A percentile compares a stretch with the other conserved stretches of the same genome.
Conservation (phyloP, 805 yeast species). For the Saccharomyces jurei region DNA sequence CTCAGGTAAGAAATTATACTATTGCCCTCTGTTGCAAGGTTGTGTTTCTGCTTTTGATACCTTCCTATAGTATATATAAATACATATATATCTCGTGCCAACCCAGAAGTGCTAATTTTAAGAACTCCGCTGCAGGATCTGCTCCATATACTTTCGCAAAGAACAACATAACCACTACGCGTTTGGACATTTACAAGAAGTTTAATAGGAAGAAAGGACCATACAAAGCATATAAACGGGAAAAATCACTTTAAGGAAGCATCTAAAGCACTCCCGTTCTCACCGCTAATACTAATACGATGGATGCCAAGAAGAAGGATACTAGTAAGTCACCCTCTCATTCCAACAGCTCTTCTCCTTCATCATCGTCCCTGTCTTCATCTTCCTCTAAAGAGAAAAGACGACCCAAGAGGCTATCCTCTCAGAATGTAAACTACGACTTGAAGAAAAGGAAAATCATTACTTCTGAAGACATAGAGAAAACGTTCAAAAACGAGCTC, state of each 20-base stretch:
- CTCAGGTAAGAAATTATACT: not conserved
- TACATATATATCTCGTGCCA: not conserved
- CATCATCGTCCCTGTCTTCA: constrained; percentile 3
- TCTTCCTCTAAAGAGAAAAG: constrained; percentile 5
- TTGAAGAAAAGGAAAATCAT: constrained; percentile 27
- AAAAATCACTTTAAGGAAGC: not conserved
- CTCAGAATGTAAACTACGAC: constrained; percentile 28
- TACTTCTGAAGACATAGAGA: constrained; percentile 16
- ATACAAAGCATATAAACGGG: not conserved
- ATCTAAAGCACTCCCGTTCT: not conserved
- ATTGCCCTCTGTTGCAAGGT: not conserved
- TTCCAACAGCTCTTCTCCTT: constrained; percentile 2
- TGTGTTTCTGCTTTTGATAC: not conserved
- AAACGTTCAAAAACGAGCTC: not conserved
- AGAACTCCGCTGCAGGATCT: not conserved
- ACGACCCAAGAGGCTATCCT: constrained; percentile 25
- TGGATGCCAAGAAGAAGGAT: not conserved
- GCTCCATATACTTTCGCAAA: not conserved
- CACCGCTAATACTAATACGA: not conserved
- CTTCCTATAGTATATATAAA: not conserved
- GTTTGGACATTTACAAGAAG: not conserved
- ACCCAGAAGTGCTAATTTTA: not conserved
- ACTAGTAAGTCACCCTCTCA: not conserved
- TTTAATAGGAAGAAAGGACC: not conserved
- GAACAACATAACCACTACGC: not conserved